Evolutionary conservation across 768 basidiomycete genomes (phyloP).

Genomic region (Auriscalpium vulgare): DNA sequence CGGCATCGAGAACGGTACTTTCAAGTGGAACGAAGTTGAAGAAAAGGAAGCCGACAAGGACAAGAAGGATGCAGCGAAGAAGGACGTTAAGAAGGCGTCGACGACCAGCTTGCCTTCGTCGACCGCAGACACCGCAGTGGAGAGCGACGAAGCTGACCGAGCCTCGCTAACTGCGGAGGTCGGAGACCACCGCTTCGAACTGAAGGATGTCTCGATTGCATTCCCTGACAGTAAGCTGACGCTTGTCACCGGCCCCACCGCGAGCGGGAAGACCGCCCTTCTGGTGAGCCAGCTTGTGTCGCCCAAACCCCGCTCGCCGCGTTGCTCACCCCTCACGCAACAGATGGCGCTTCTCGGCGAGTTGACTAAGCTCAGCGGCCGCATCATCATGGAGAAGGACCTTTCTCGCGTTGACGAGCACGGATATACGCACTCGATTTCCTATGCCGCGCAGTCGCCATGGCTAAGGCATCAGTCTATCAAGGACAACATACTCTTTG

Average conservation of each 20-base stretch:
- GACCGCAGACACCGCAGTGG: not conserved
- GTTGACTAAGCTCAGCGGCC: constrained; percentile 50
- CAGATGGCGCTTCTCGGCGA: constrained; percentile 70
- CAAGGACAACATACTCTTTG: constrained; percentile 57
- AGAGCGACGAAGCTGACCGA: constrained; percentile 17
- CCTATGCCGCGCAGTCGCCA: constrained; percentile 43
- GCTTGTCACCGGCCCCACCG: constrained; percentile 71
- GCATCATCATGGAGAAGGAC: constrained; percentile 61
- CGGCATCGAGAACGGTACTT: constrained; percentile 42
- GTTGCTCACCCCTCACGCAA: no score
- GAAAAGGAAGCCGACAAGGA: constrained; percentile 20
- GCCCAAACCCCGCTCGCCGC: no score
- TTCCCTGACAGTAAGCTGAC: constrained; percentile 75
- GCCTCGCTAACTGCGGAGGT: constrained; percentile 9
- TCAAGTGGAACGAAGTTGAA: constrained; percentile 50
- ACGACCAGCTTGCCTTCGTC: no score
- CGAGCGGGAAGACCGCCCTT: constrained; percentile 76
- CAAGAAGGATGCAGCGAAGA: constrained; percentile 17
- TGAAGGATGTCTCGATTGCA: constrained; percentile 54
- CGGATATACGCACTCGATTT: constrained; percentile 47
- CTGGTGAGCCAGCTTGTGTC: constrained; percentile 34
- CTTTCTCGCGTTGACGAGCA: constrained; percentile 48
- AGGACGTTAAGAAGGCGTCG: not conserved
- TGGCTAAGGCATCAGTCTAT: constrained; percentile 40
- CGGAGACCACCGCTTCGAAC: constrained; percentile 50